Evolutionary conservation across 768 basidiomycete species (phyloP).

Genomic region (Amanita muscaria): DNA sequence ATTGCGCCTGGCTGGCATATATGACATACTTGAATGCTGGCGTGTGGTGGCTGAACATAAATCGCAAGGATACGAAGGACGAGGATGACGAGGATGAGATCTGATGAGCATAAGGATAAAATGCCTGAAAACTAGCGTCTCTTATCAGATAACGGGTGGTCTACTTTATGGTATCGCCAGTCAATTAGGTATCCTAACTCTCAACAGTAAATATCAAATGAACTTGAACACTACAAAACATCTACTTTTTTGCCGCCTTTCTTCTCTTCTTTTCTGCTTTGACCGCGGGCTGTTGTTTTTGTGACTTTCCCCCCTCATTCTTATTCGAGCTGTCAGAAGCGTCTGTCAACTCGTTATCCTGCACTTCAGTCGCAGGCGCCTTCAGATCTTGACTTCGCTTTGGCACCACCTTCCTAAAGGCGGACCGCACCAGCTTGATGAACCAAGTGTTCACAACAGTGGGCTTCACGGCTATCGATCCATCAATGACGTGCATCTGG

Average conservation of each 20-base stretch:
- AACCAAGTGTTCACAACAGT: slow-evolving; percentile 65
- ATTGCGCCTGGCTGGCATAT: slow-evolving; percentile 58
- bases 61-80: background rate
- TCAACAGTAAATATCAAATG: too few species aligned
- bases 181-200: too few species aligned
- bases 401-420: slow-evolving; percentile 22
- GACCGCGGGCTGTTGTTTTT: slow-evolving; percentile 29
- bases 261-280: slow-evolving; percentile 61
- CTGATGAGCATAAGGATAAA: background rate
- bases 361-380: slow-evolving; percentile 18
- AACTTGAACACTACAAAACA: background rate
- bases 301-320: slow-evolving; percentile 22
- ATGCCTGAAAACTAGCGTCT: background rate
- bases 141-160: too few species aligned
- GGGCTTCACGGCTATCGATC: slow-evolving; percentile 49
- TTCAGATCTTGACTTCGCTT: slow-evolving; percentile 10
- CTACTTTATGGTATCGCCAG: too few species aligned
- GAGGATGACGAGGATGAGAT: background rate
- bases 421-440: slow-evolving; percentile 33
- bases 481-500: slow-evolving; percentile 47
- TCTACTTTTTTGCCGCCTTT: slow-evolving; percentile 36
- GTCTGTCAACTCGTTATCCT: slow-evolving; percentile 32
- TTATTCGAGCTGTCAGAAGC: slow-evolving; percentile 35
- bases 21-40: slow-evolving; percentile 66
- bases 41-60: slow-evolving; percentile 44